Evolutionary conservation across 129 eudicot species (phyloP), one percentile per base, ranked within the genome.

Genomic region (Logfia minima): DNA sequence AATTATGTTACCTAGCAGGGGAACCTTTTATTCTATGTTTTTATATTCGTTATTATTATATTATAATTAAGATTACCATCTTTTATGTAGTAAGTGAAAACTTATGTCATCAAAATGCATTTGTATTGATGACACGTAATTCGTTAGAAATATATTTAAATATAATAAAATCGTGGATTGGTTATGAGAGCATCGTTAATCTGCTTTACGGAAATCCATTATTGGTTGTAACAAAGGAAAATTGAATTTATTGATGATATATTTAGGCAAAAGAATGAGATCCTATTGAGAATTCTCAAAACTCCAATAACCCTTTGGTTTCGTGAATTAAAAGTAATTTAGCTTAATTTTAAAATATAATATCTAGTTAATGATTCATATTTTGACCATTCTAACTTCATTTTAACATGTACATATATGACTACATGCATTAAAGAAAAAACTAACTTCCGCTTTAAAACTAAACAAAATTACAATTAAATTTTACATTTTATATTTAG

Each of bases 51-150:
- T 51, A 48, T 52, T 51, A 48, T 31, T 77, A 3, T 13, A 45
- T 37, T 28, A 24, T 19, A 8, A 59, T 68, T 56, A 9, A 35
- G 2, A 8, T 66, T 52, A 53, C 6, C 22, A 21, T 31, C 22
- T 59, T 37, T 43, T 34, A 65, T 65, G 48, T 29, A 63, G 35
- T 32, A 65, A 67, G 80, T 75, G 71, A 66, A 9, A 43, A 35
- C 73, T 43, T 67, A 68, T 81, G 84, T 75, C 80, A 81, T 81
- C 76, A 80, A 58, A 75, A 8, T 74, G 70, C 71, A 59, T 81
- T 43, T 67, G 13, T 75, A 68, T 37, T 67, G 76, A 68, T 75
- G 71, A 31, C 62, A 13, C 61, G 45, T 81, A 74, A 80, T 43
- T 75, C 65, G 80, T 56, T 48, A 48, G 59, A 74, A 56, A 34